Base-by-base conservation (phyloP, 208 protist genomes). In the Trypanosoma scelopori region DNA sequence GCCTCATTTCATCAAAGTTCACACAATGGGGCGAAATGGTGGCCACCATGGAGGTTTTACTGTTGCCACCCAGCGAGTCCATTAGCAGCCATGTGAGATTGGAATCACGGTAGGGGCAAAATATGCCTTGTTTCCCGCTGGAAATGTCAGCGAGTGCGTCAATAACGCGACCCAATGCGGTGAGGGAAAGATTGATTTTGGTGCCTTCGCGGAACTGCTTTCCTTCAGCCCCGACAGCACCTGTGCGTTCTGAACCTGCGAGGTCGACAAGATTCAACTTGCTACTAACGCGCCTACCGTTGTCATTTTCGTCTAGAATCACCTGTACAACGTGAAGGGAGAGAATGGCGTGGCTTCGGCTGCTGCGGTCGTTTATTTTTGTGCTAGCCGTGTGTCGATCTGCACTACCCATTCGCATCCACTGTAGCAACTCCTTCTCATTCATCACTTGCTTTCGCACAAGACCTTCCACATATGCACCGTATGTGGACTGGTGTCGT, bases 21-120 rank as follows among this genome's bases (percentile, higher is more conserved):
- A 77, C 65, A 20, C 66, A 50, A 60, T 93, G 82, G 13, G 96
- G 97, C 3, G 84, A 93, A 5, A 98, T 71, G 1, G 93, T 96
- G n/a, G 96, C 97, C 43, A 99, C 88, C 95, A 99, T 98, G 22
- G 87, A 87, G 0, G 97, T 99, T 60, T 97, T 97, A 56, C 82
- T 88, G 73, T 93, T 92, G 18, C 93, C 93, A 62, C 89, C 91
- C 5, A 97, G 60, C 5, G 82, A 92, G 70, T 95, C 91, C 79
- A 81, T 92, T 39, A 97, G 65, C 46, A 96, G 60, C 84, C 87
- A 94, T 5, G 93, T 97, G 13, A 97, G 82, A 32, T 84, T 87
- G 18, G 84, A 93, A 62, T 97, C 92, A 52, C 92, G 79, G 67
- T 91, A 97, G 0, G 97, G 97, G 68, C 83, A 89, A 60, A 87